phyloP scores from a whole-genome alignment of 2,329 filamentous ascomycete genomes.

The Truncatella angustata region DNA sequence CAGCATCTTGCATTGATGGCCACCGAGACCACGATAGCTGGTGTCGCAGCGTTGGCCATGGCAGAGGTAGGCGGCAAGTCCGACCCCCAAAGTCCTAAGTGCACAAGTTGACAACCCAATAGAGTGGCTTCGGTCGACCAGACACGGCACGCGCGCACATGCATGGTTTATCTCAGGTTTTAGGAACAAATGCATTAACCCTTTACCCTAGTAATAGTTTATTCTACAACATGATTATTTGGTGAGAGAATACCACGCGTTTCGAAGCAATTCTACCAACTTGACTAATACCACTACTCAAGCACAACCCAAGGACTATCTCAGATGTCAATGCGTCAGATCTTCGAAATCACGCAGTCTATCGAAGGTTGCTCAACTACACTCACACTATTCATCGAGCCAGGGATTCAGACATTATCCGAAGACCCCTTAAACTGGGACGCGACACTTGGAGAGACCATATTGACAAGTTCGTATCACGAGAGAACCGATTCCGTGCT shows the following conservation, averaged over 20 bases:
- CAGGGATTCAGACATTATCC: background rate
- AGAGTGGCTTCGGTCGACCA: conserved; percentile 21
- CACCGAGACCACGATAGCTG: conserved; percentile 19
- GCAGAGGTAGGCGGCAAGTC: conserved; percentile 18
- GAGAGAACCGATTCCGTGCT: conserved; percentile 11
- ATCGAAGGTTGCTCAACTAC: conserved; percentile 8
- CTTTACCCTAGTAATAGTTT: conserved; percentile 17
- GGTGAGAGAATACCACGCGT: conserved; percentile 11
- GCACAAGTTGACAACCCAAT: conserved; percentile 8
- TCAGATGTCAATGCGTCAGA: conserved; percentile 18
- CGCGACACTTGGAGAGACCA: conserved; percentile 16
- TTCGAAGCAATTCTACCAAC: background rate
- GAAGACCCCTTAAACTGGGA: conserved; percentile 14
- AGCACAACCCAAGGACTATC: conserved; percentile 20
- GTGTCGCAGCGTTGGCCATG: conserved; percentile 20
- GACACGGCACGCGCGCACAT: conserved; percentile 21
- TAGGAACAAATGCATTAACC: conserved; percentile 16
- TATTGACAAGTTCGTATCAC: conserved; percentile 12
- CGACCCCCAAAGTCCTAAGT: background rate
- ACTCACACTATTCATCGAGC: background rate
- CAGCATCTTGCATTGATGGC: conserved; percentile 16
- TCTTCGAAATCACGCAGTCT: conserved; percentile 15
- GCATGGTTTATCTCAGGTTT: conserved; percentile 18
- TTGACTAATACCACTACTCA: background rate
- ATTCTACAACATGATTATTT: conserved; percentile 19